Base-by-base conservation (phyloP, 2,329 filamentous ascomycete genomes). In the Colletotrichum brevisporum region DNA sequence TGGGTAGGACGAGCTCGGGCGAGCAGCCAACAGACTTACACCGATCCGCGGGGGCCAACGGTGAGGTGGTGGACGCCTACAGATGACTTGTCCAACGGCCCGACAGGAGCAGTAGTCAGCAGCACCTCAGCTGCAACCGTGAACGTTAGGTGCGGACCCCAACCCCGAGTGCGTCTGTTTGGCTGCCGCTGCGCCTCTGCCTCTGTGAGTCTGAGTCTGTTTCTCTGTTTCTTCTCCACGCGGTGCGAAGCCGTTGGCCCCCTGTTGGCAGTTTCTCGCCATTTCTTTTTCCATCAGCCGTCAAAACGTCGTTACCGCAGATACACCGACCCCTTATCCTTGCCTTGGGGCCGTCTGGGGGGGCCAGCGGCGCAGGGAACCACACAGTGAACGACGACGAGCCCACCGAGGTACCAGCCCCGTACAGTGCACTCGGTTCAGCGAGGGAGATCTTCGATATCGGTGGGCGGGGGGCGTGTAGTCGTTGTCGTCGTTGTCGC, bases 361-460 rank as follows among this genome's bases (percentile, higher is more conserved):
- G 24, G 50, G 24, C 5, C 13, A n/a, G 10, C 24, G 24, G 21
- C 3, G 13, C 13, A 66, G 16, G 36, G 63, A 5, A 10, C 59
- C 65, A 67, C 65, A 67, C 59, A 67, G 65, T 67, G 47, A 58
- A 31, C 31, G 39, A 43, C 41, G 21, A 55, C 48, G 39, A 48
- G 51, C 41, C 50, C 39, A 62, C 21, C 50, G 48, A 62, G 59
- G 48, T 21, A 52, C 26, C 45, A 21, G 53, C 21, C 18, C 65
- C 65, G 39, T 68, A 68, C 65, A 68, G 65, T 68, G 65, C 48
- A 58, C 52, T 68, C 60, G 60, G 58, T 48, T 64, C 54, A 24
- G 48, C 65, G 65, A 64, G n/a, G 47, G 12, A 53, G 65, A 68
- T 68, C 60, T 68, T 52, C 60, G 53, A 67, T 63, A 45, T 58